Percentiles rank a stretch among this genome's conserved stretches.
These are phyloP conservation scores for Rhodosporidiobolus sp. DNA, from an alignment of 768 basidiomycete species.

Conservation along the genomic window DNA sequence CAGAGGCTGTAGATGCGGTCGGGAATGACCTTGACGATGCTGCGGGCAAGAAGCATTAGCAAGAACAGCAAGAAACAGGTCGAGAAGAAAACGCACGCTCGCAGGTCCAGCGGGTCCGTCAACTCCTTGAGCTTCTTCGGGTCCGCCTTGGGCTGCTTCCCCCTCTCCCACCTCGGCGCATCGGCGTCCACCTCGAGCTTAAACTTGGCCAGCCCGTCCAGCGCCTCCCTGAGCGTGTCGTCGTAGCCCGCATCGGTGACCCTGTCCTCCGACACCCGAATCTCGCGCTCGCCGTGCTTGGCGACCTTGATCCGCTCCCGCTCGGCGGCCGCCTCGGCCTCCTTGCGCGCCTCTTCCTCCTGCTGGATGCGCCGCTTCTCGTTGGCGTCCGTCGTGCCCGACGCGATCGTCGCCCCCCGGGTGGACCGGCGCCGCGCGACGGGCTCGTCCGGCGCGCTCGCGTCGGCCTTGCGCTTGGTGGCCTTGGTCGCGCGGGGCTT, in stretches of 20 bases:
- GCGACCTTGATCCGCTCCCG: neutral
- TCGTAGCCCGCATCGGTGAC: neutral
- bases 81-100: conserved; percentile 9
- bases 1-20: conserved; percentile 52
- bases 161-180: neutral
- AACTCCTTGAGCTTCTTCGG: neutral
- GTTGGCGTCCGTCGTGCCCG: neutral
- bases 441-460: neutral
- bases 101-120: neutral
- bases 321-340: neutral
- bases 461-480: neutral
- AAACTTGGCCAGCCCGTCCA: neutral
- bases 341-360: neutral
- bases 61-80: too few relatives aligned
- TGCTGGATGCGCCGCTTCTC: neutral
- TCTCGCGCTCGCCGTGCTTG: conserved; percentile 12
- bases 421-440: neutral
- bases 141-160: neutral
- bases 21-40: conserved; percentile 42
- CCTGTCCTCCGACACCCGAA: neutral
- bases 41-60: neutral
- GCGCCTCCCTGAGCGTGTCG: neutral
- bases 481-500: neutral
- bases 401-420: neutral
- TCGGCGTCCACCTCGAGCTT: neutral